phyloP scores from a whole-genome alignment of 2,329 filamentous ascomycete species.

The Fusarium ambrosium region DNA sequence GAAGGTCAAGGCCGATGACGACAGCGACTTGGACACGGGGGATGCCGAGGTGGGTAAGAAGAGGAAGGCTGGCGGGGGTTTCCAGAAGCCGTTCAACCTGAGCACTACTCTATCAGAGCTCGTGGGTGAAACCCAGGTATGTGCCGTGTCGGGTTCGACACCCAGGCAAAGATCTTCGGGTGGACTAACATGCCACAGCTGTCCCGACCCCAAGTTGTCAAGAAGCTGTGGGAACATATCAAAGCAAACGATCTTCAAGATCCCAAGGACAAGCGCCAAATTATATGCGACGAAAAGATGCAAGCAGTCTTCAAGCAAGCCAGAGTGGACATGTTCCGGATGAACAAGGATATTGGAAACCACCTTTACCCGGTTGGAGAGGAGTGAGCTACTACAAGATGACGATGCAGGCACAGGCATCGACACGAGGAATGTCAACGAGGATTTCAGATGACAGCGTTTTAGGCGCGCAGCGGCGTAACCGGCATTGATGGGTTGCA shows the following conservation, averaged over 20 bases:
- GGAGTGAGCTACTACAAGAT: constrained; percentile 33
- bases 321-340: constrained; percentile 97
- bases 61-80: constrained; percentile 90
- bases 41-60: constrained; percentile 69
- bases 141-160: constrained; percentile 41
- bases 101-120: constrained; percentile 78
- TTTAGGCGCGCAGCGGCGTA: constrained; percentile 47
- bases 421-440: constrained; percentile 13
- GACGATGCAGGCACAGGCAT: not conserved
- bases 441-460: constrained; percentile 42
- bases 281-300: constrained; percentile 92
- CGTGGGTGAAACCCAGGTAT: constrained; percentile 76
- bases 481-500: constrained; percentile 44
- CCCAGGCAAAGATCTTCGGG: not conserved
- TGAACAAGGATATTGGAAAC: constrained; percentile 95
- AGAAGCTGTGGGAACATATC: constrained; percentile 96
- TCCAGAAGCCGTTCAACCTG: constrained; percentile 87
- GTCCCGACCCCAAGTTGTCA: constrained; percentile 94
- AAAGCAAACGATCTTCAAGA: constrained; percentile 91
- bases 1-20: constrained; percentile 82
- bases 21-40: constrained; percentile 79
- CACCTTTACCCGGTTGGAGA: constrained; percentile 88
- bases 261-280: constrained; percentile 90
- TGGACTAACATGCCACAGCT: constrained; percentile 66
- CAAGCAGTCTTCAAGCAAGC: constrained; percentile 91